Base-by-base conservation (phyloP, 805 yeast species). In the Myxozyma lipomycoides region DNA sequence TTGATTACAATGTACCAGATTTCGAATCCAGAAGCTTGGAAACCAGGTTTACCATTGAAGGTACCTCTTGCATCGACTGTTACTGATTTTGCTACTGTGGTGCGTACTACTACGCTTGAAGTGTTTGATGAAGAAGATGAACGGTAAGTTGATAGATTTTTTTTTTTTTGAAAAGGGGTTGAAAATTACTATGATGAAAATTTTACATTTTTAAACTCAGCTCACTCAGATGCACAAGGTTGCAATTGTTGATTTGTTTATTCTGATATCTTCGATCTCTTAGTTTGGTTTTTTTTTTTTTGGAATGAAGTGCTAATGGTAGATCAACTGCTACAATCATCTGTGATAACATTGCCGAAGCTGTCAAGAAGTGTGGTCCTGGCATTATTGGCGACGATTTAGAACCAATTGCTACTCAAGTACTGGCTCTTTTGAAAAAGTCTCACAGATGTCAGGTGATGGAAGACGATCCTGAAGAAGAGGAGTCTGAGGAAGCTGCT, bases 361-460 rank as follows among this genome's bases (percentile, higher is more conserved):
- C 85, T 64, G 67, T 85, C 48, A 77, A 78, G 64, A 72, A 74
- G 51, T 78, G 84, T 62, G 98, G 98, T 61, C 76, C 93, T 40
- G 73, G 72, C 18, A 73, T 83, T 53, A 79, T 86, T 43, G 78
- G 78, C 49, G 73, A 77, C 51, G 71, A 72, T 19, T 75, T 90
- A 60, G 90, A 86, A 69, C 63, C 73, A 26, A 72, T 91, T 55
- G 84, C 95, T 64, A 74, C 76, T 28, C 85, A 82, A 65, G 72
- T 91, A 53, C 75, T 86, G 78, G 73, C 76, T 55, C 73, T 93
- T 50, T 74, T 93, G 67, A 83, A 82, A 71, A 86, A 86, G 65
- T 83, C 83, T 61, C 98, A 91, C 66, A 76, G 83, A 45, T 86
- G 89, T 66, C 96, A 90, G 75, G 71, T 81, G 26, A 79, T 82